Percentiles rank a stretch among this genome's conserved stretches.
These are phyloP conservation scores for Stylosanthes scabra DNA, from an alignment of 331 rosid species.

Conservation along the genomic window DNA sequence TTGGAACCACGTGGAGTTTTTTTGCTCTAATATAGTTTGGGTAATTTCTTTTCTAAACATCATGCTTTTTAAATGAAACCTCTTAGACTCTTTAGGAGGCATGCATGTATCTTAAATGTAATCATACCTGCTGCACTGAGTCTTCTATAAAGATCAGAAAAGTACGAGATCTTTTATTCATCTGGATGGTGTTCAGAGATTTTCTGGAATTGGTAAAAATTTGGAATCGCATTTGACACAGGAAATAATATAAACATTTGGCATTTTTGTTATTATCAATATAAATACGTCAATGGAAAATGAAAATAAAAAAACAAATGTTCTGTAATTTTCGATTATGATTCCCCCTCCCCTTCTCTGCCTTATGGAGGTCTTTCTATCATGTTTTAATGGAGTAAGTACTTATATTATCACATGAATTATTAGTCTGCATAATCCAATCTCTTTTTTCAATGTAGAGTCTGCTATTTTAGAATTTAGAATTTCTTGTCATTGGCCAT, in stretches of 20 bases:
- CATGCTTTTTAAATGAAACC: constrained; percentile 7
- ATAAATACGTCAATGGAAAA: constrained; percentile 7
- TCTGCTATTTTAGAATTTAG: constrained; percentile 6
- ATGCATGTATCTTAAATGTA: constrained; percentile 33
- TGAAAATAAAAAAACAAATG: not conserved
- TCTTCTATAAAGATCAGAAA: constrained; percentile 60
- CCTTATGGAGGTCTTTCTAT: not conserved
- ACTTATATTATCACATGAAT: not conserved
- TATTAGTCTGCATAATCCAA: constrained; percentile 6
- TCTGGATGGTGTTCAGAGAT: constrained; percentile 58
- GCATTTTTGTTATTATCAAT: not conserved
- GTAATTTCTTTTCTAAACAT: not conserved
- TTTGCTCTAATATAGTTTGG: not conserved
- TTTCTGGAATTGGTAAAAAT: constrained; percentile 19
- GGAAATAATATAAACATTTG: not conserved
- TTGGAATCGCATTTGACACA: not conserved
- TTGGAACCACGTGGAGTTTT: constrained; percentile 18
- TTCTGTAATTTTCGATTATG: constrained; percentile 1
- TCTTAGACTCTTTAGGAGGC: constrained; percentile 4
- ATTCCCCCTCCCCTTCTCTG: not conserved
- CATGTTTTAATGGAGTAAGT: constrained; percentile 8
- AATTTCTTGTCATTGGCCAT: not conserved
- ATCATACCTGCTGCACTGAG: constrained; percentile 59
- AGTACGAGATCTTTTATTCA: constrained; percentile 56
- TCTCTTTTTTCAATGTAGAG: not conserved